These are phyloP conservation scores for Hypoxylon sp. DNA, from an alignment of 2,329 filamentous ascomycete species.

Conservation along the genomic window DNA sequence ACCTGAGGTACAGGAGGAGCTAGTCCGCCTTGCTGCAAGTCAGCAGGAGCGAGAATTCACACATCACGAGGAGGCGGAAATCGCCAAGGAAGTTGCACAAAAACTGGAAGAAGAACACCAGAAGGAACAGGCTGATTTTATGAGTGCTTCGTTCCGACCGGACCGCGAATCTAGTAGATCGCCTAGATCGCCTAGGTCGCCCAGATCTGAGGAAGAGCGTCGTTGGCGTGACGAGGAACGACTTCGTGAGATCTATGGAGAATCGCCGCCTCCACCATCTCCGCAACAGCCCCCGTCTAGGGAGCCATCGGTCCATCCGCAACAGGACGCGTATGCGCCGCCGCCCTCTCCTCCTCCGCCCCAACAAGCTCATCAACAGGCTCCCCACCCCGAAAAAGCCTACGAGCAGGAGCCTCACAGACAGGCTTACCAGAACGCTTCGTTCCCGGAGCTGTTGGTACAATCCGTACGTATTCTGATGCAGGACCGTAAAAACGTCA, in stretches of 20 bases:
- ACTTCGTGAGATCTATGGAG: constrained; percentile 65
- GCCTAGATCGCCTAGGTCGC: constrained; percentile 31
- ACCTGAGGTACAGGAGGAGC: constrained; percentile 66
- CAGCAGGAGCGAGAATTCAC: constrained; percentile 55
- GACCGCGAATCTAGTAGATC: constrained; percentile 44
- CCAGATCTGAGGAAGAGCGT: constrained; percentile 46
- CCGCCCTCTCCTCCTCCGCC: constrained; percentile 43
- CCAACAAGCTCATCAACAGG: constrained; percentile 44
- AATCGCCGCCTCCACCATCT: constrained; percentile 37
- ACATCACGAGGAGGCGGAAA: constrained; percentile 48
- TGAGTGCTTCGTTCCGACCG: constrained; percentile 42
- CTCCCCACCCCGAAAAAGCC: constrained; percentile 47
- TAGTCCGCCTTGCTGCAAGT: constrained; percentile 66
- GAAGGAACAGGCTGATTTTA: constrained; percentile 43
- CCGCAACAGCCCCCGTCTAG: constrained; percentile 25
- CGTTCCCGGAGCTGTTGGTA: constrained; percentile 65
- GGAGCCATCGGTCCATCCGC: constrained; percentile 37
- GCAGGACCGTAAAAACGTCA: constrained; percentile 69
- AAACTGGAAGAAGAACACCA: constrained; percentile 52
- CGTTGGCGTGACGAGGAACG: constrained; percentile 61
- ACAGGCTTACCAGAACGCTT: constrained; percentile 56
- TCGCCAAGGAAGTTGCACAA: constrained; percentile 51
- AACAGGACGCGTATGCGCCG: constrained; percentile 44
- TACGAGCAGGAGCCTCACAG: constrained; percentile 50
- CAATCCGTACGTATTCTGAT: constrained; percentile 66